A percentile compares a stretch with the other conserved stretches of the same genome.
Evolutionary conservation across 2,329 filamentous ascomycete genomes (phyloP).

Genomic region (Aspergillus latus): DNA sequence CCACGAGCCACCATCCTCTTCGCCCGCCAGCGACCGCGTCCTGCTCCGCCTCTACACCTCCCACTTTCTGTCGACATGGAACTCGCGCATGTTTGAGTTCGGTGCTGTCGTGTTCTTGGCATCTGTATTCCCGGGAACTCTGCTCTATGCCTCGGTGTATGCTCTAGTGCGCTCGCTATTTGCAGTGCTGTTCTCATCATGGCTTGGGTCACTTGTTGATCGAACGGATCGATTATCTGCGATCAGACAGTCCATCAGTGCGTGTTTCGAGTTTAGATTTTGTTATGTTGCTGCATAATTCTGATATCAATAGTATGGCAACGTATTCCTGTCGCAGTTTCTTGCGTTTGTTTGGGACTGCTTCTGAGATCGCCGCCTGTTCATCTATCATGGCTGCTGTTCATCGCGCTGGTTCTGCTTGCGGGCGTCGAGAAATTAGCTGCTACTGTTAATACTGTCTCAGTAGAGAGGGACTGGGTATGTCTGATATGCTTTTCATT

Average conservation of each 20-base stretch:
- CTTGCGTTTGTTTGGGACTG: constrained; percentile 49
- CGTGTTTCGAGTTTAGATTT: not conserved
- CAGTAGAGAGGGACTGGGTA: constrained; percentile 70
- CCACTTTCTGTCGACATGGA: constrained; percentile 64
- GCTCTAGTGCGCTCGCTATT: constrained; percentile 60
- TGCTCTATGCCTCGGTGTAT: constrained; percentile 69
- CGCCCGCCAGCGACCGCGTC: constrained; percentile 8
- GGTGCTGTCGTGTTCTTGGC: constrained; percentile 61
- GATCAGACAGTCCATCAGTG: constrained; percentile 52
- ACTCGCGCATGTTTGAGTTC: constrained; percentile 65
- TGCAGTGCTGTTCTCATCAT: constrained; percentile 59
- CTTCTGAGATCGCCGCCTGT: constrained; percentile 24
- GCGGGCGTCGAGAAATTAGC: constrained; percentile 69
- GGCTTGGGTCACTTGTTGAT: constrained; percentile 62
- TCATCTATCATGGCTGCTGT: constrained; percentile 24
- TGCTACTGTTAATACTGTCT: constrained; percentile 64
- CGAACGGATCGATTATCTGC: constrained; percentile 51
- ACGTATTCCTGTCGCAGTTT: constrained; percentile 45
- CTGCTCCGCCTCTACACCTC: constrained; percentile 53
- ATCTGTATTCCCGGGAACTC: constrained; percentile 56
- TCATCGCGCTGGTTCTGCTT: constrained; percentile 49
- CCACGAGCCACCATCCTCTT: not conserved
- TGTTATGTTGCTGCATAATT: not conserved
- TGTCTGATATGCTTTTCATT: constrained; percentile 8
- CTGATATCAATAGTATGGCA: constrained; percentile 32